phyloP scores from a whole-genome alignment of 371 early-diverging fungal species.

The Mucor mucedo region DNA sequence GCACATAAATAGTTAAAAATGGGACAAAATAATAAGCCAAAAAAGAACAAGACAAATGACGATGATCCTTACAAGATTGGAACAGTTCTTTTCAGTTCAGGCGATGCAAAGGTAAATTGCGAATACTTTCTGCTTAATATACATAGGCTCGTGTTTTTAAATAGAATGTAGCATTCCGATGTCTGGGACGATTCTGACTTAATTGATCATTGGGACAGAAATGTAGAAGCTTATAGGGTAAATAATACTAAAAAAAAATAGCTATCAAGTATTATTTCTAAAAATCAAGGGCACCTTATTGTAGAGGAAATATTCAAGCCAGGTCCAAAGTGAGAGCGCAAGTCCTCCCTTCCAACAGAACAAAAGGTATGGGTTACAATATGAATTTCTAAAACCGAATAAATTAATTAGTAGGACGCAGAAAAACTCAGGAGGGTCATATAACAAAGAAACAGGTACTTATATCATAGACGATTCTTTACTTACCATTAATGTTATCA shows the following conservation, averaged over 20 bases:
- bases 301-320: conserved; percentile 3
- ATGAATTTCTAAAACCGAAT: not conserved
- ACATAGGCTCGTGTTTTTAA: not conserved
- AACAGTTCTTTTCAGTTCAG: conserved; percentile 24
- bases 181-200: conserved; percentile 36
- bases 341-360: conserved; percentile 14
- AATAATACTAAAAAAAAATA: conserved; percentile 3
- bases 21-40: not conserved
- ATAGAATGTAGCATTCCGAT: conserved; percentile 16
- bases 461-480: not conserved
- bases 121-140: not conserved
- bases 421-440: conserved; percentile 6
- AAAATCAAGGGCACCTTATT: not conserved
- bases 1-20: not conserved
- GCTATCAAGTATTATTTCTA: too few species aligned
- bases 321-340: not conserved
- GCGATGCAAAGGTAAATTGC: conserved; percentile 11
- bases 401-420: not conserved
- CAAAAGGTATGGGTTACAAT: not conserved
- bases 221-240: conserved; percentile 31
- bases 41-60: not conserved
- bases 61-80: conserved; percentile 13
- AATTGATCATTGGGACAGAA: conserved; percentile 36
- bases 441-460: conserved; percentile 6
- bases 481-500: not conserved